Evolutionary conservation across 2,329 filamentous ascomycete genomes (phyloP), one percentile per base, ranked within the genome.

Genomic region (Aspergillus felis): DNA sequence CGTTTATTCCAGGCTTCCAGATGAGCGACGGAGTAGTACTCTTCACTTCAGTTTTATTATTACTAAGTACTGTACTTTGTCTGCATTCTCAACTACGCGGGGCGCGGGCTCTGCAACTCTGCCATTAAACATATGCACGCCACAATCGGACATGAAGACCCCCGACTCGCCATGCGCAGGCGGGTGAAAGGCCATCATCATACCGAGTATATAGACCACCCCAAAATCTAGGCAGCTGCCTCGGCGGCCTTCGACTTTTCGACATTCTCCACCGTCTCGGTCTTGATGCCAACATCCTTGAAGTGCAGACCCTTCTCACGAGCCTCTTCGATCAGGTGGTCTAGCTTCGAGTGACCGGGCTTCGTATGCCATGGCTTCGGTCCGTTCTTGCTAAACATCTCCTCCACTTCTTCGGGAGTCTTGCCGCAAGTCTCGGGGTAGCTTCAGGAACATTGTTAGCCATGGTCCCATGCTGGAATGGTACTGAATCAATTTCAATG

Each of bases 401-500:
- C 61, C 47, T 74, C 69, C 25, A 73, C 67, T 53, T 74, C 70
- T 57, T 74, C 69, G 24, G 73, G 59, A 4, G 65, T 67, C 56
- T 73, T 73, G 44, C 65, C 66, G 42, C 67, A 69, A 3, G 69
- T 73, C 56, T 73, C 69, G 5, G 69, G 70, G 55, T 69, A 60
- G 25, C 53, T 54, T 14, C 29, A 25, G 9, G 12, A 25, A n/a
- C 14, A n/a, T n/a, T 14, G 32, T 53, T 25, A 53, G 51, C 28
- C 24, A n/a, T 49, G 28, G 24, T 27, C 9, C 3, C 2, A 4
- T 10, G 29, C 27, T 49, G 28, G 20, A 24, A 14, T 41, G 14
- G 32, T 3, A 17, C 12, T 35, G 32, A 17, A 42, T 41, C 8
- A 25, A 52, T 42, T 5, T 42, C 17, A 14, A 44, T 24, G 28